Conservation (phyloP, 2,329 filamentous ascomycete species). For the Leptoxyphium fumago region DNA sequence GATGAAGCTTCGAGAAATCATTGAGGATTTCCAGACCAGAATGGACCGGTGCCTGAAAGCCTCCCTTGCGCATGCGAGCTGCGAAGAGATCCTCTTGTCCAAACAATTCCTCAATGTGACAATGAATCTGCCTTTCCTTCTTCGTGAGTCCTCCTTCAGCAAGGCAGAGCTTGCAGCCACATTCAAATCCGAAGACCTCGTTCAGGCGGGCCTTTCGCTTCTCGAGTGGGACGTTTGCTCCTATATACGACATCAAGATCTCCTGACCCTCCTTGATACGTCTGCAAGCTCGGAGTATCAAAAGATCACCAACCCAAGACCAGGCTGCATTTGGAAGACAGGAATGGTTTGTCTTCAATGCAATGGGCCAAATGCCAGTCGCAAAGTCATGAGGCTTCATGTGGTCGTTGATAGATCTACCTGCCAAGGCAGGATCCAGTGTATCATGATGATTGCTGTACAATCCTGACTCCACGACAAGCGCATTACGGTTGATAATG, state of each 20-base stretch:
- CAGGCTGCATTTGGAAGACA: conserved; percentile 46
- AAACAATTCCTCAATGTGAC: neutral
- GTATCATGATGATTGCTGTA: neutral
- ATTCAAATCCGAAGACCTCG: neutral
- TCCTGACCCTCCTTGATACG: conserved; percentile 41
- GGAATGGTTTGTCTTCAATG: conserved; percentile 45
- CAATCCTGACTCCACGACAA: neutral
- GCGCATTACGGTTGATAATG: neutral
- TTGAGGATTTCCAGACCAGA: neutral
- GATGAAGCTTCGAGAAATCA: neutral
- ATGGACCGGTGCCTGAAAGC: neutral
- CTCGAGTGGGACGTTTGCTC: neutral
- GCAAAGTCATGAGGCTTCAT: neutral
- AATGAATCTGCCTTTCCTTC: neutral
- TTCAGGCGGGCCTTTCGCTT: neutral
- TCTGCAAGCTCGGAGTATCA: conserved; percentile 37
- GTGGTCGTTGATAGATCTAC: neutral
- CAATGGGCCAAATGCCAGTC: conserved; percentile 22
- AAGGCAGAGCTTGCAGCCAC: neutral
- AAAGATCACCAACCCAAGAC: conserved; percentile 38
- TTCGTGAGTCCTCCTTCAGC: neutral
- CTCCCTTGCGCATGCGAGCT: neutral
- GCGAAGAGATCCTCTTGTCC: neutral
- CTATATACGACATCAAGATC: conserved; percentile 45
- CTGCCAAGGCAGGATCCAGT: neutral